Conservation (phyloP, 352 stramenopile genomes). For the Globisporangium echinulatum region DNA sequence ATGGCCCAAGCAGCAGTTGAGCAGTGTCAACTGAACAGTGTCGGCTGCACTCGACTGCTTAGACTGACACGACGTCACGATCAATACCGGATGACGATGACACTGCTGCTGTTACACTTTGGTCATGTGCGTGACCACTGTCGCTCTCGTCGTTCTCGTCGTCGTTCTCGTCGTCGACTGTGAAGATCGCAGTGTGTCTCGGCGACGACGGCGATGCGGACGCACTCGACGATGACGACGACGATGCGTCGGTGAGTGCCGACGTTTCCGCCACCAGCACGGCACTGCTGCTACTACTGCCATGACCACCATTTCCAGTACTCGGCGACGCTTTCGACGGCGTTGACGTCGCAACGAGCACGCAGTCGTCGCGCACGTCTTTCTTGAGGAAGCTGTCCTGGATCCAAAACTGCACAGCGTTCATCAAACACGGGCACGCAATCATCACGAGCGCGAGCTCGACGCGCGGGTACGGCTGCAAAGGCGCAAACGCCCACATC, state of each 20-base stretch:
- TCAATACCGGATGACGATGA: too few relatives aligned
- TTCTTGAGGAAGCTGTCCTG: constrained; percentile 90
- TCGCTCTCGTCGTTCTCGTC: not conserved
- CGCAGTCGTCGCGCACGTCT: constrained; percentile 54
- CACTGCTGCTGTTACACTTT: too few relatives aligned
- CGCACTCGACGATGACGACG: constrained; percentile 1
- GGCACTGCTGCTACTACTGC: not conserved
- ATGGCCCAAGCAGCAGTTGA: too few relatives aligned
- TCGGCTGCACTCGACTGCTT: too few relatives aligned
- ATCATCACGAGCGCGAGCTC: constrained; percentile 87
- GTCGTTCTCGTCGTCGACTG: constrained; percentile 11
- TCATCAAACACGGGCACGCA: constrained; percentile 84
- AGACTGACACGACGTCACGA: too few relatives aligned
- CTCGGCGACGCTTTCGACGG: constrained; percentile 17
- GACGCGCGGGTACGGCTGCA: constrained; percentile 54
- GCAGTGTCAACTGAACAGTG: too few relatives aligned
- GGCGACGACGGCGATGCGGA: not conserved
- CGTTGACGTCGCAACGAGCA: constrained; percentile 25
- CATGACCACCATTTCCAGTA: constrained; percentile 3
- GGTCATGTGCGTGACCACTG: not conserved
- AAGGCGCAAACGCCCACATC: constrained; percentile 59
- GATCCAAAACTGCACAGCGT: constrained; percentile 86
- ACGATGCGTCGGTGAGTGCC: constrained; percentile 11
- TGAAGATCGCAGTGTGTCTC: not conserved
- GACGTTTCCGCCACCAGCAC: constrained; percentile 10